A percentile compares a stretch with the other conserved stretches of the same genome.
phyloP scores from a whole-genome alignment of 2,329 filamentous ascomycete species.

The Ceratocystis huliohia region DNA sequence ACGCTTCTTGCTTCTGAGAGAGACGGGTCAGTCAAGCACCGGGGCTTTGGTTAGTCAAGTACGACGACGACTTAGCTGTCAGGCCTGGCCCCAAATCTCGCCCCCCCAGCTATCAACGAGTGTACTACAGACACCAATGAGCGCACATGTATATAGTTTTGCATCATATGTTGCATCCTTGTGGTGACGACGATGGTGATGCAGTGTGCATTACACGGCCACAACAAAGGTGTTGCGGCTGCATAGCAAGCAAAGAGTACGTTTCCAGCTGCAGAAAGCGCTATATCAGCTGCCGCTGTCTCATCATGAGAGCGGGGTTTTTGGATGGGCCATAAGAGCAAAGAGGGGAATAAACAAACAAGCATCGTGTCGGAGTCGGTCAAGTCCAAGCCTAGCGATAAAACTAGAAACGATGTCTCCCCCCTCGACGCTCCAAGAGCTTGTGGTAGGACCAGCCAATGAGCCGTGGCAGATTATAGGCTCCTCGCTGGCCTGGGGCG shows the following conservation, averaged over 20 bases:
- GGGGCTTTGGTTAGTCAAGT: neutral
- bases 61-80: neutral
- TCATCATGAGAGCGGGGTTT: too few relatives aligned
- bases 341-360: neutral
- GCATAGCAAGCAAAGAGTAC: too few relatives aligned
- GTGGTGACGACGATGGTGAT: too few relatives aligned
- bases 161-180: too few relatives aligned
- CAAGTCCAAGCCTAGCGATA: neutral
- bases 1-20: neutral
- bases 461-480: neutral
- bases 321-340: neutral
- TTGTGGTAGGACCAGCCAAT: neutral
- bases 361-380: neutral
- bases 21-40: neutral
- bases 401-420: neutral
- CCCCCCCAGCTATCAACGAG: neutral
- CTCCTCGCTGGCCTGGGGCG: neutral
- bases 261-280: too few relatives aligned
- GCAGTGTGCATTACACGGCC: too few relatives aligned
- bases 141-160: too few relatives aligned
- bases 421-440: neutral
- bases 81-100: neutral
- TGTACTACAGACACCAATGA: neutral
- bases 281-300: too few relatives aligned
- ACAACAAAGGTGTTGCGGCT: too few relatives aligned